Conservation (phyloP, 2,329 filamentous ascomycete genomes). For the Penicillium occitanis region DNA sequence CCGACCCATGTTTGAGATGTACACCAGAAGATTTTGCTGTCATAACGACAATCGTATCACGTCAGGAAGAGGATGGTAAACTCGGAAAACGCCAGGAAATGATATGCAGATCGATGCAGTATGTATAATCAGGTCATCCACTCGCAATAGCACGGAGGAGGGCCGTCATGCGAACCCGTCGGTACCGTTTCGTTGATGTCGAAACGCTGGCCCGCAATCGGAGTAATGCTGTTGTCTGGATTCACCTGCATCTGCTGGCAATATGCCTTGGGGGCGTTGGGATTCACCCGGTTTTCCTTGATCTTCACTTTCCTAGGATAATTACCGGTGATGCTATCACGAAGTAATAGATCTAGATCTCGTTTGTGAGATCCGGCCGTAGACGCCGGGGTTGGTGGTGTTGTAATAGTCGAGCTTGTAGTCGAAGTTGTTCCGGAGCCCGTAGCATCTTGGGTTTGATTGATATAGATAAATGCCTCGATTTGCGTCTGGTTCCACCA, state of each 20-base stretch:
- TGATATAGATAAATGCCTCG: conserved; percentile 66
- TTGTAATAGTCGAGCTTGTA: conserved; percentile 18
- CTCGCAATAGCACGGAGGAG: conserved; percentile 19
- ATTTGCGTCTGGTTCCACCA: conserved; percentile 67
- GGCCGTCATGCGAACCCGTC: conserved; percentile 22
- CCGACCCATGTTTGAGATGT: conserved; percentile 6
- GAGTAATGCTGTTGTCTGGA: conserved; percentile 47
- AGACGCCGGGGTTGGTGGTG: conserved; percentile 25
- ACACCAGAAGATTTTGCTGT: conserved; percentile 1
- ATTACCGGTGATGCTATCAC: conserved; percentile 17
- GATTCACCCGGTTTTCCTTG: conserved; percentile 59
- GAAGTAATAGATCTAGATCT: conserved; percentile 11
- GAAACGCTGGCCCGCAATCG: conserved; percentile 31
- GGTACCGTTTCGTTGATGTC: conserved; percentile 34
- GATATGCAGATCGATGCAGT: conserved; percentile 1
- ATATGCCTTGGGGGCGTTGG: conserved; percentile 52
- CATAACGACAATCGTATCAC: conserved; percentile 9
- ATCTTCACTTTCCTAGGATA: conserved; percentile 64
- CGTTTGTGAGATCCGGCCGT: conserved; percentile 22
- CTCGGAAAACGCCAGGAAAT: neutral
- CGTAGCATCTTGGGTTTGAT: conserved; percentile 46
- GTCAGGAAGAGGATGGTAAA: conserved; percentile 7
- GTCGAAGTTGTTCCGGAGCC: conserved; percentile 15
- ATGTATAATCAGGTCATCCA: conserved; percentile 16
- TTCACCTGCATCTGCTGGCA: conserved; percentile 65